Evolutionary conservation across 495 filamentous ascomycete genomes (phyloP).

Genomic region (Tirmania nivea): DNA sequence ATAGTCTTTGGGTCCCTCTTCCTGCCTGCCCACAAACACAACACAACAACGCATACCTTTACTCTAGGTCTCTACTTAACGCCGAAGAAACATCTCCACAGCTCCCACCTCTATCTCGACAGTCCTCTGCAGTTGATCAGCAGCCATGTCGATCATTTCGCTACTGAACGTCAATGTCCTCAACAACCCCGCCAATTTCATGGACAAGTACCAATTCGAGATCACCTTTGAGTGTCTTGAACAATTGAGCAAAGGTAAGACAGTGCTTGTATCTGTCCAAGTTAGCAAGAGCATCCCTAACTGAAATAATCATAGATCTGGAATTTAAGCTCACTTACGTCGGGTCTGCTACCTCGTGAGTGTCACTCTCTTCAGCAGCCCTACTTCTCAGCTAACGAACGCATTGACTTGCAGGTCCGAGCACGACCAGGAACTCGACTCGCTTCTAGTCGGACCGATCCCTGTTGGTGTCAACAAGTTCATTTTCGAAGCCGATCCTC

Average conservation of each 20-base stretch:
- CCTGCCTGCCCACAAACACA: no score
- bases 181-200: conserved; percentile 90
- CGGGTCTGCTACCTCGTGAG: conserved; percentile 87
- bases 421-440: conserved; percentile 95
- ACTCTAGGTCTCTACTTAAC: no score
- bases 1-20: no score
- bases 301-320: conserved; percentile 39
- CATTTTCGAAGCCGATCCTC: conserved; percentile 85
- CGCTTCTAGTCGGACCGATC: conserved; percentile 84
- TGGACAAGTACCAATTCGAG: conserved; percentile 77
- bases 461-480: conserved; percentile 97
- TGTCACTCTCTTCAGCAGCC: conserved; percentile 3
- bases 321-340: conserved; percentile 99
- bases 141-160: conserved; percentile 85
- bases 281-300: no score
- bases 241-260: conserved; percentile 62
- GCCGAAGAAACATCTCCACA: background rate
- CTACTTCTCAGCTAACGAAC: background rate
- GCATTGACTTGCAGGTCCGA: conserved; percentile 39
- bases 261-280: background rate
- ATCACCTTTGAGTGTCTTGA: conserved; percentile 98
- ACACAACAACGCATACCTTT: no score
- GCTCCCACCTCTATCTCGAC: background rate
- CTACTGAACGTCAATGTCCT: conserved; percentile 82
- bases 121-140: background rate